A percentile compares a stretch with the other conserved stretches of the same genome.
These are phyloP conservation scores for Saccharomyces hybrid DNA, from an alignment of 1,139 yeast species.

Conservation along the genomic window DNA sequence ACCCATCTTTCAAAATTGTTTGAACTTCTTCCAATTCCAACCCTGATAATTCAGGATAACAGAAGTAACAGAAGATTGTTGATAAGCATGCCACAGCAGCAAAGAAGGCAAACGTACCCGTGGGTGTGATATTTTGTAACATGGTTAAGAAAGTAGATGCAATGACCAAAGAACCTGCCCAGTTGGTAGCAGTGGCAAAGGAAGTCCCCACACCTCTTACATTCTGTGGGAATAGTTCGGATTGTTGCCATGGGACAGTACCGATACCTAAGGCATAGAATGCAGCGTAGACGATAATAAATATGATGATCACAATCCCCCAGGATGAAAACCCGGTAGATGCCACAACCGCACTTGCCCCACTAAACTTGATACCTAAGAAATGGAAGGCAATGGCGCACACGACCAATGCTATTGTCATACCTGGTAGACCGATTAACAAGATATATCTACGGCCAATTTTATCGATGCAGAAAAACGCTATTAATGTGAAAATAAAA, in stretches of 20 bases:
- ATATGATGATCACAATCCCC: slow-evolving; percentile 82
- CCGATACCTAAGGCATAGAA: slow-evolving; percentile 92
- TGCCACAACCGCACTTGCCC: slow-evolving; percentile 36
- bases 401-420: slow-evolving; percentile 65
- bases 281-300: slow-evolving; percentile 82
- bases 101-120: slow-evolving; percentile 87
- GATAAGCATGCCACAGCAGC: slow-evolving; percentile 77
- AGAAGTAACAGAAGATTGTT: slow-evolving; percentile 64
- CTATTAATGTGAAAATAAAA: slow-evolving; percentile 74
- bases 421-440: slow-evolving; percentile 67
- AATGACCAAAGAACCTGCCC: slow-evolving; percentile 90
- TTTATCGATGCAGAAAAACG: slow-evolving; percentile 73
- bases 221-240: slow-evolving; percentile 85
- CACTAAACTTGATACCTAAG: slow-evolving; percentile 51
- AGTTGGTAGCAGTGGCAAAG: slow-evolving; percentile 86
- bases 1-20: slow-evolving; percentile 68
- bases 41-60: slow-evolving; percentile 88
- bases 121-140: slow-evolving; percentile 87
- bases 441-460: slow-evolving; percentile 81
- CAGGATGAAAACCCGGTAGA: slow-evolving; percentile 59
- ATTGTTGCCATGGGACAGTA: slow-evolving; percentile 97
- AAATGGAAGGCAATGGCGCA: slow-evolving; percentile 88
- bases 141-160: slow-evolving; percentile 89
- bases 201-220: slow-evolving; percentile 91
- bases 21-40: slow-evolving; percentile 89